phyloP scores from a whole-genome alignment of 441 rosid genomes.

The Erysimum cheiri region DNA sequence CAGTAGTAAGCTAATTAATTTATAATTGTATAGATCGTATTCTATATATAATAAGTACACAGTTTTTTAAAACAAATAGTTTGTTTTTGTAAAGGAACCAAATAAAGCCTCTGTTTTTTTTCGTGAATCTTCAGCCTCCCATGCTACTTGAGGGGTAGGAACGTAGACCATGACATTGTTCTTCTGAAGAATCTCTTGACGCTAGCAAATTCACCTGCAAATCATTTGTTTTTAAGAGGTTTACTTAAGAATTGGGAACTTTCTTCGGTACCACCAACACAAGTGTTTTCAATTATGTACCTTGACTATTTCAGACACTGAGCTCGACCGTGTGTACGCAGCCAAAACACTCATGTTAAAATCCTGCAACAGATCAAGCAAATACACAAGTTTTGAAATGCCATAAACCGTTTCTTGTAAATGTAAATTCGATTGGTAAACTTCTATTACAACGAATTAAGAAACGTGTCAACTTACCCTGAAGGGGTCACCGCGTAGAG shows the following conservation, averaged over 20 bases:
- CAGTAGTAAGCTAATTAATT: no score
- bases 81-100: not conserved
- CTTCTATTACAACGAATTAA: not conserved
- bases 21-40: not conserved
- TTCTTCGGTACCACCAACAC: not conserved
- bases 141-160: constrained; percentile 56
- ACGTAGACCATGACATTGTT: constrained; percentile 44
- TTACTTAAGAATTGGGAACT: constrained; percentile 14
- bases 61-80: not conserved
- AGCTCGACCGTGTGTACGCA: constrained; percentile 82
- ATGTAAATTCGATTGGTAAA: not conserved
- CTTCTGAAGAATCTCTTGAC: constrained; percentile 55
- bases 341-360: constrained; percentile 95
- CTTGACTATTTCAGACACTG: constrained; percentile 91
- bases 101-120: not conserved
- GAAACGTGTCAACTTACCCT: constrained; percentile 59
- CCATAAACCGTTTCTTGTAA: not conserved
- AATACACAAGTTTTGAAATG: constrained; percentile 11
- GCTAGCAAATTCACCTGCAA: constrained; percentile 83
- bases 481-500: constrained; percentile 93
- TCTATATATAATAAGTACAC: no score
- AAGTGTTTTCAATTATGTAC: constrained; percentile 45
- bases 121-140: constrained; percentile 64
- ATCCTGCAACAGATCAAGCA: constrained; percentile 54
- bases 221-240: not conserved